A percentile compares a stretch with the other conserved stretches of the same genome.
Conservation (phyloP, 2,329 filamentous ascomycete genomes). For the Trichophaea hybrida region DNA sequence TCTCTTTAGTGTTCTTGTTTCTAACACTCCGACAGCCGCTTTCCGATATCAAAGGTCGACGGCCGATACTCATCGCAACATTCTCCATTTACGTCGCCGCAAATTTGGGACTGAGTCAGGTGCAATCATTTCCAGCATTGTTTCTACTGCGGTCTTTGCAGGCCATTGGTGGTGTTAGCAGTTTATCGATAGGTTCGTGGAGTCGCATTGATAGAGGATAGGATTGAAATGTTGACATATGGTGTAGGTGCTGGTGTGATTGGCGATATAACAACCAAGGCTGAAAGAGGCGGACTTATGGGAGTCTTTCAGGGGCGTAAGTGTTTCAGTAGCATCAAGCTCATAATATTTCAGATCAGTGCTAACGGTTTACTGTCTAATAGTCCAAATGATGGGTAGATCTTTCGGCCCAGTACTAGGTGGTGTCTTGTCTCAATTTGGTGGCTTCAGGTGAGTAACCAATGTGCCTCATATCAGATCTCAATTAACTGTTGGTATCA, state of each 20-base stretch:
- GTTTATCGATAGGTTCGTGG: slow-evolving; percentile 34
- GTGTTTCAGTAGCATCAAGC: background rate
- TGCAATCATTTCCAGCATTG: slow-evolving; percentile 34
- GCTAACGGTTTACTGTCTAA: background rate
- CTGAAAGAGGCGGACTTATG: slow-evolving; percentile 32
- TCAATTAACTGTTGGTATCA: background rate
- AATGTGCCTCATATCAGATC: background rate
- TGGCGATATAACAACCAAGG: slow-evolving; percentile 31
- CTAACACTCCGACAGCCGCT: slow-evolving; percentile 24
- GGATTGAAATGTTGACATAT: too few species aligned
- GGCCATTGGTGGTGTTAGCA: slow-evolving; percentile 37
- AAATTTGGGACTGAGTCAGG: slow-evolving; percentile 36
- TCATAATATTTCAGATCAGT: too few species aligned
- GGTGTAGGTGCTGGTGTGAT: slow-evolving; percentile 30
- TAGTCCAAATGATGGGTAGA: slow-evolving; percentile 34
- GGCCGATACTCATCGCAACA: slow-evolving; percentile 35
- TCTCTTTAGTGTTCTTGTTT: background rate
- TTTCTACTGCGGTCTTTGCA: slow-evolving; percentile 38
- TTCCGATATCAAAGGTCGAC: slow-evolving; percentile 36
- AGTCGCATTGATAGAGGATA: too few species aligned
- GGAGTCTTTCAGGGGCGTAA: slow-evolving; percentile 30
- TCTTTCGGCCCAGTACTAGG: slow-evolving; percentile 36
- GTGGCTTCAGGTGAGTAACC: slow-evolving; percentile 27
- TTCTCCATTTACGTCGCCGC: slow-evolving; percentile 37
- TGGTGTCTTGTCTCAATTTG: slow-evolving; percentile 30